These are phyloP conservation scores for Jatropha multifida DNA, from an alignment of 441 rosid genomes.

Conservation along the genomic window DNA sequence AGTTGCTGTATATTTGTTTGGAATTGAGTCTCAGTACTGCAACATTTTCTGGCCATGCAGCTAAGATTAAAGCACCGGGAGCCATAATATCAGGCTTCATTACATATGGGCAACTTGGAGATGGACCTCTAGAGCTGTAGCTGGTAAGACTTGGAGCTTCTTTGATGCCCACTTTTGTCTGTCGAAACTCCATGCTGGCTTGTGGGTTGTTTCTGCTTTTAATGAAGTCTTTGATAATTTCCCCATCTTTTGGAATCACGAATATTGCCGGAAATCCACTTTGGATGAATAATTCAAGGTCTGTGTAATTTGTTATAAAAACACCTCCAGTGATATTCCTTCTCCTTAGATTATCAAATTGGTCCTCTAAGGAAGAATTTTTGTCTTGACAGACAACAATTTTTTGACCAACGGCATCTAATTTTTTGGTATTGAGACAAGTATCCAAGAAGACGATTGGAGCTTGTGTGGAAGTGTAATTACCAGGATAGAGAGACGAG, in stretches of 20 bases:
- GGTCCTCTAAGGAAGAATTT: conserved; percentile 58
- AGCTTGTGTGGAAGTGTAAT: conserved; percentile 39
- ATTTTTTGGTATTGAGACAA: conserved; percentile 34
- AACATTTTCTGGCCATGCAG: conserved; percentile 67
- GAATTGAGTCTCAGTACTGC: conserved; percentile 44
- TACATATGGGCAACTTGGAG: conserved; percentile 54
- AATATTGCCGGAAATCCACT: conserved; percentile 57
- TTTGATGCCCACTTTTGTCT: conserved; percentile 51
- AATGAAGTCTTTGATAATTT: conserved; percentile 52
- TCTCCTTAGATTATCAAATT: conserved; percentile 53
- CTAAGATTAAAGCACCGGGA: conserved; percentile 73
- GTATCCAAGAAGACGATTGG: conserved; percentile 60
- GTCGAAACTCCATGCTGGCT: conserved; percentile 46
- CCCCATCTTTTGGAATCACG: conserved; percentile 60
- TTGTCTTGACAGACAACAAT: conserved; percentile 71
- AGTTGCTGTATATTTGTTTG: conserved; percentile 52
- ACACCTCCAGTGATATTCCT: conserved; percentile 64
- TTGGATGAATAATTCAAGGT: conserved; percentile 58
- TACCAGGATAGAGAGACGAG: conserved; percentile 53
- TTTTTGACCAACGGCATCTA: conserved; percentile 46
- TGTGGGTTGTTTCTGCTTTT: conserved; percentile 40
- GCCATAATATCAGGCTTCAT: conserved; percentile 87
- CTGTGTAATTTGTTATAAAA: conserved; percentile 53
- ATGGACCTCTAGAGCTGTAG: conserved; percentile 84
- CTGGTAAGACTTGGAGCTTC: conserved; percentile 63